Conservation (phyloP, 345 rosid genomes). For the Alliaria petiolata region DNA sequence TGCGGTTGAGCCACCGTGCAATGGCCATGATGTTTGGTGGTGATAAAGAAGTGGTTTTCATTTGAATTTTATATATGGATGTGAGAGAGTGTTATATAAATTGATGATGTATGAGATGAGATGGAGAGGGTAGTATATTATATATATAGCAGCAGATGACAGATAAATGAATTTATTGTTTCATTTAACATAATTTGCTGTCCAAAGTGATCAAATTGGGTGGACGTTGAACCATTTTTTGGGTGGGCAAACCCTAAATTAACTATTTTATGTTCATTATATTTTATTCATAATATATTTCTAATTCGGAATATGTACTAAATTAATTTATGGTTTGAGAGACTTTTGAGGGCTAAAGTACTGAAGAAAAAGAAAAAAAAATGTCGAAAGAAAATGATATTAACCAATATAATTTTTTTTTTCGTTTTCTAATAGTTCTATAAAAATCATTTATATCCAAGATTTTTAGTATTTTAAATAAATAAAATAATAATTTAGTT, state of each 20-base stretch:
- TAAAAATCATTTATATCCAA: neutral
- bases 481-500: neutral
- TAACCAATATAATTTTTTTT: neutral
- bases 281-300: neutral
- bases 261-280: conserved; percentile 2
- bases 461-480: neutral
- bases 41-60: conserved; percentile 1
- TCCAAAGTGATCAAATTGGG: conserved; percentile 29
- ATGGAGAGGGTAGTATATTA: too few relatives aligned
- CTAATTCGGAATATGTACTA: conserved; percentile 1
- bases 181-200: conserved; percentile 34
- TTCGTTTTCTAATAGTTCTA: neutral
- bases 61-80: conserved; percentile 3
- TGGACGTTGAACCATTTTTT: conserved; percentile 26
- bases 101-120: conserved; percentile 1
- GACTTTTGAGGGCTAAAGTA: neutral
- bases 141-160: conserved; percentile 24
- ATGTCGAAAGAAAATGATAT: neutral
- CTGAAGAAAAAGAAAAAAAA: neutral
- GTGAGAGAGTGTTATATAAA: conserved; percentile 10
- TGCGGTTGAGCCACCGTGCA: conserved; percentile 33
- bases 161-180: conserved; percentile 32
- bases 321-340: neutral
- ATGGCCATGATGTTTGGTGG: conserved; percentile 27
- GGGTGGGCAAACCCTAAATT: conserved; percentile 12